Evolutionary conservation across 768 basidiomycete species (phyloP).

Genomic region (Leccinellum rugosiceps): DNA sequence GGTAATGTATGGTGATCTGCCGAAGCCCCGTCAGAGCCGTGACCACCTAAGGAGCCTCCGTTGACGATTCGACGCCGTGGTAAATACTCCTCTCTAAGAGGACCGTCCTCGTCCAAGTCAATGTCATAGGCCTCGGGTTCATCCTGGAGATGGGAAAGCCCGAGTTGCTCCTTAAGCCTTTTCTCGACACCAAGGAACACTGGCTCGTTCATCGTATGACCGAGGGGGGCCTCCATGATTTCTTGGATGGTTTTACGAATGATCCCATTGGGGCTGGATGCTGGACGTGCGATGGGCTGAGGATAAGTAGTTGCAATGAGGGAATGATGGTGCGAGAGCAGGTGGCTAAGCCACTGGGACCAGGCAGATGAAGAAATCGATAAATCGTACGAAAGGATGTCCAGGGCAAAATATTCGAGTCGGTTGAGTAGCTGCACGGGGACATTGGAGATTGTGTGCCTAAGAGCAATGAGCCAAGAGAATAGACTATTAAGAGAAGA

Average conservation of each 20-base stretch:
- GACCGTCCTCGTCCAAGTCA: constrained; percentile 80
- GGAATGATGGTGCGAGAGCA: constrained; percentile 63
- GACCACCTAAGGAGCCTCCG: constrained; percentile 7
- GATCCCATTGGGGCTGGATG: constrained; percentile 64
- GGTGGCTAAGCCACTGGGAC: constrained; percentile 67
- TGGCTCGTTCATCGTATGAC: constrained; percentile 42
- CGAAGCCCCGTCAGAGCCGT: not conserved
- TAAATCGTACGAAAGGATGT: constrained; percentile 67
- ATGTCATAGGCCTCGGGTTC: constrained; percentile 61
- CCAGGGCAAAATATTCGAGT: constrained; percentile 67
- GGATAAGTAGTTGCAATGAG: constrained; percentile 56
- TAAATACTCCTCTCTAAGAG: constrained; percentile 76
- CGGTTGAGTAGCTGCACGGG: constrained; percentile 67
- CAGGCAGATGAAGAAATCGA: constrained; percentile 63
- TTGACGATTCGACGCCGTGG: constrained; percentile 55
- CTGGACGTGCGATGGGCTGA: constrained; percentile 79
- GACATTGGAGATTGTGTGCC: constrained; percentile 79
- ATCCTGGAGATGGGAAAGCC: constrained; percentile 39
- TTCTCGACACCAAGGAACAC: constrained; percentile 73
- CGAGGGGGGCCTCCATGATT: constrained; percentile 51
- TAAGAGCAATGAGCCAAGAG: constrained; percentile 27
- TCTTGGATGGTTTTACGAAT: constrained; percentile 69
- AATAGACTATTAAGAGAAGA: not conserved
- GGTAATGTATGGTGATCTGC: constrained; percentile 8
- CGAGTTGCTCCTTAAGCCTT: constrained; percentile 50